Evolutionary conservation across 2,329 filamentous ascomycete species (phyloP).

Genomic region (Parafenestella ontariensis): DNA sequence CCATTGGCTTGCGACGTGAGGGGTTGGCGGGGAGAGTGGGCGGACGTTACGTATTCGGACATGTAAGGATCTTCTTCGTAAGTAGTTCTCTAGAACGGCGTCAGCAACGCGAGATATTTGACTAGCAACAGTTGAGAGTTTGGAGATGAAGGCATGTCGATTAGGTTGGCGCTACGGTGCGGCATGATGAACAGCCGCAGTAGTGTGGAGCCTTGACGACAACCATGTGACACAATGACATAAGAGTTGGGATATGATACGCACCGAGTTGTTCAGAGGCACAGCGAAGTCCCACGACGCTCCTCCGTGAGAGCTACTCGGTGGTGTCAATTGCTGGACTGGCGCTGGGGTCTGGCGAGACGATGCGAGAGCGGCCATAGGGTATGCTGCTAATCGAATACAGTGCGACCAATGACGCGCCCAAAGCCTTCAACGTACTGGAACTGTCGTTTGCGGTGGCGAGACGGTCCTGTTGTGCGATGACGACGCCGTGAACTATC

Average conservation of each 20-base stretch:
- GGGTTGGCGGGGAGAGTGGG: slow-evolving; percentile 42
- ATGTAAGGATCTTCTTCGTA: slow-evolving; percentile 45
- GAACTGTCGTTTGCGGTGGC: slow-evolving; percentile 9
- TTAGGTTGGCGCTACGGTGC: slow-evolving; percentile 29
- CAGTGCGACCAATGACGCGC: slow-evolving; percentile 13
- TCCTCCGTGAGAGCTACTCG: slow-evolving; percentile 49
- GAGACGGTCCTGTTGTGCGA: slow-evolving; percentile 12
- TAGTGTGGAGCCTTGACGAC: slow-evolving; percentile 25
- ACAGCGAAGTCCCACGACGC: slow-evolving; percentile 50
- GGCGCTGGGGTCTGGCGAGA: slow-evolving; percentile 37
- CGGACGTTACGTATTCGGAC: slow-evolving; percentile 40
- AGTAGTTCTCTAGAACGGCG: slow-evolving; percentile 32
- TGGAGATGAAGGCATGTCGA: background rate
- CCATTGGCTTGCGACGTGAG: slow-evolving; percentile 46
- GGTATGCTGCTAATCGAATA: slow-evolving; percentile 13
- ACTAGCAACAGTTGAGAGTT: slow-evolving; percentile 2
- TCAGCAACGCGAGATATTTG: slow-evolving; percentile 25
- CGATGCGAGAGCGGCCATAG: slow-evolving; percentile 45
- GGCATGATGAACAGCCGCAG: slow-evolving; percentile 27
- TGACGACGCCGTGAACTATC: slow-evolving; percentile 6
- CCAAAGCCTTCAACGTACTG: slow-evolving; percentile 8
- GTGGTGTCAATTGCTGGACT: slow-evolving; percentile 48
- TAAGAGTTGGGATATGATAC: slow-evolving; percentile 22
- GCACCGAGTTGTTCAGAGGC: slow-evolving; percentile 45
- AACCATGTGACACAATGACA: slow-evolving; percentile 19